phyloP scores from a whole-genome alignment of 2,329 filamentous ascomycete genomes.

The Epicoccum nigrum region DNA sequence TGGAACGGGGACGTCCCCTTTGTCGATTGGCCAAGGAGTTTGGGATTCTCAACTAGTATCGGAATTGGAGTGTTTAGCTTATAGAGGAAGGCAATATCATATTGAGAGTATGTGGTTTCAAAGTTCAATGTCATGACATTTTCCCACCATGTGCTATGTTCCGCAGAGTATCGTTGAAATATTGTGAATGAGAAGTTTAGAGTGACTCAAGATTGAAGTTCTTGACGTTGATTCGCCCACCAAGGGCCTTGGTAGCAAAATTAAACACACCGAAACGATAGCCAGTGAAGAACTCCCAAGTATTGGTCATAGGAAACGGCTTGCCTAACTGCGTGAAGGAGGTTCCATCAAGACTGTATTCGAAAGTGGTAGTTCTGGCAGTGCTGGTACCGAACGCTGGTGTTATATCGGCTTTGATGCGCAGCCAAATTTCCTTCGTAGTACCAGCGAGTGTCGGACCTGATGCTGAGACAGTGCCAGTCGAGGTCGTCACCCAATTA shows the following conservation, averaged over 20 bases:
- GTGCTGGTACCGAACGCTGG: slow-evolving; percentile 39
- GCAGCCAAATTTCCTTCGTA: slow-evolving; percentile 39
- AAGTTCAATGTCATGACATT: too few species aligned
- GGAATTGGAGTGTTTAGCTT: too few species aligned
- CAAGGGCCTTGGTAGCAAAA: slow-evolving; percentile 44
- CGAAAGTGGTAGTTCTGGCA: slow-evolving; percentile 39
- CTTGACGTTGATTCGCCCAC: slow-evolving; percentile 38
- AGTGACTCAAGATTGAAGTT: slow-evolving; percentile 17
- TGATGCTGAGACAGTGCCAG: slow-evolving; percentile 37
- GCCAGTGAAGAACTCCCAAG: slow-evolving; percentile 49
- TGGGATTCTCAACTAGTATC: neutral
- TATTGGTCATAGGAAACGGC: slow-evolving; percentile 42
- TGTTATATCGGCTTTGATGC: slow-evolving; percentile 45
- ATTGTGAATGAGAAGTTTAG: too few species aligned
- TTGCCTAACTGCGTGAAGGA: slow-evolving; percentile 41
- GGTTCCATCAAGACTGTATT: slow-evolving; percentile 46
- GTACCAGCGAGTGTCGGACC: slow-evolving; percentile 22
- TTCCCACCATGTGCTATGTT: too few species aligned
- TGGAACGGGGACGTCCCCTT: slow-evolving; percentile 33
- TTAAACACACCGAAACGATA: slow-evolving; percentile 50
- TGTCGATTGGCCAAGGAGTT: slow-evolving; percentile 18
- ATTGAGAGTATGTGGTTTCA: too few species aligned
- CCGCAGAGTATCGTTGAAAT: too few species aligned
- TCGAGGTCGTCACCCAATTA: slow-evolving; percentile 42
- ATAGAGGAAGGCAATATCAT: too few species aligned